A percentile compares a stretch with the other conserved stretches of the same genome.
Conservation (phyloP, 1,284 basidiomycete species). For the Trametes polyzona region DNA sequence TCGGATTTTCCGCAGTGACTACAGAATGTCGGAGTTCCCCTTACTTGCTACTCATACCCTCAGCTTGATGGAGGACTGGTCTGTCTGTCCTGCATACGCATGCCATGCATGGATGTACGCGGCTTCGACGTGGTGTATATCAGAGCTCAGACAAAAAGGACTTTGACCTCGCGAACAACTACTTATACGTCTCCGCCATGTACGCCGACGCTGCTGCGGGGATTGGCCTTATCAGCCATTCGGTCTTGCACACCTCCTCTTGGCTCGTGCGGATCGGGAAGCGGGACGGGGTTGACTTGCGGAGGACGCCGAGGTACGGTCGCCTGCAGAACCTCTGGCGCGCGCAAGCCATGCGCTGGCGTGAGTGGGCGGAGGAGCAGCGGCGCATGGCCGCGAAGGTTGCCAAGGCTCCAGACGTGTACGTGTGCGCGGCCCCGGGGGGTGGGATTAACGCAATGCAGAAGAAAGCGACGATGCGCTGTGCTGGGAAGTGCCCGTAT, state of each 20-base stretch:
- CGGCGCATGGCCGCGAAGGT: constrained; percentile 3
- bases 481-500: constrained; percentile 11
- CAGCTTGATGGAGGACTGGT: too few species aligned
- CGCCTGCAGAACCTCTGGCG: constrained; percentile 2
- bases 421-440: constrained; percentile 9
- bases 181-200: neutral
- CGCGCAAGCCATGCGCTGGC: neutral
- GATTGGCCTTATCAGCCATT: constrained; percentile 10
- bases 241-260: neutral
- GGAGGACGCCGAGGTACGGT: neutral
- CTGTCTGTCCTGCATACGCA: too few species aligned
- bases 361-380: constrained; percentile 4
- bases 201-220: constrained; percentile 9
- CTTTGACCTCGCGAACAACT: constrained; percentile 2
- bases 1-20: too few species aligned
- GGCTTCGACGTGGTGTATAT: too few species aligned
- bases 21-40: too few species aligned
- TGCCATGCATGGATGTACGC: too few species aligned
- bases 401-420: constrained; percentile 9
- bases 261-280: neutral
- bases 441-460: constrained; percentile 7
- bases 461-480: constrained; percentile 10
- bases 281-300: constrained; percentile 4
- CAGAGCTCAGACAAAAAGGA: neutral
- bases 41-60: too few species aligned